These are phyloP conservation scores for Forsythia viridissima DNA, from an alignment of 257 asterid species.

Conservation along the genomic window DNA sequence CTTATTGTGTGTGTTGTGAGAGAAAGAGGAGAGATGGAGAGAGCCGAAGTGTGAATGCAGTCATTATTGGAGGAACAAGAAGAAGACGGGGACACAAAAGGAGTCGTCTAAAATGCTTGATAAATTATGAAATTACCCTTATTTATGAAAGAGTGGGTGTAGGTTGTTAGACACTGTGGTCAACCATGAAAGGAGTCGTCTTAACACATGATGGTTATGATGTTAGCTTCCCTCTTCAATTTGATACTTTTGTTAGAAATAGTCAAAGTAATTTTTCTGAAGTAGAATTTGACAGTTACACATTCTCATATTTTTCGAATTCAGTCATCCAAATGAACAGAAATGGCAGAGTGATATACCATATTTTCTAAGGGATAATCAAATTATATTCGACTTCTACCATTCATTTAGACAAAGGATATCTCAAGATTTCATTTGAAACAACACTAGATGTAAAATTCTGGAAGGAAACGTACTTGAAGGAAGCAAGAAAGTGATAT, in stretches of 20 bases:
- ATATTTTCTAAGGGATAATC: background rate
- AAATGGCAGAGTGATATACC: background rate
- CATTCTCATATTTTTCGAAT: background rate
- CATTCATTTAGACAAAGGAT: background rate
- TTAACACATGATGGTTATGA: background rate
- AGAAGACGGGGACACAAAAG: background rate
- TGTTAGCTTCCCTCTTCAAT: background rate
- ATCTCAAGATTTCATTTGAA: background rate
- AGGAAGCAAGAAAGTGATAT: conserved; percentile 24
- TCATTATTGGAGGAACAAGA: background rate
- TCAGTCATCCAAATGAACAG: background rate
- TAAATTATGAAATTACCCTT: too few species aligned
- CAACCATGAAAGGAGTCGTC: background rate
- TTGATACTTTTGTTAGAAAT: too few species aligned
- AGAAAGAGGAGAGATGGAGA: background rate
- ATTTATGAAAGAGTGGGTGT: background rate
- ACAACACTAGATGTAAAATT: background rate
- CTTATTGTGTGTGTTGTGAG: background rate
- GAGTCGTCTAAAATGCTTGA: background rate
- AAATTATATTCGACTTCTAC: background rate
- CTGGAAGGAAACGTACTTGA: conserved; percentile 1
- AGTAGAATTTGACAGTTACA: background rate
- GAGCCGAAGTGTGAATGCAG: background rate
- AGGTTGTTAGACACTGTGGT: background rate
- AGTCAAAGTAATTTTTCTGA: background rate